Evolutionary conservation across 495 filamentous ascomycete genomes (phyloP), one percentile per base, ranked within the genome.

Genomic region (Hypoxylon subgilvum): DNA sequence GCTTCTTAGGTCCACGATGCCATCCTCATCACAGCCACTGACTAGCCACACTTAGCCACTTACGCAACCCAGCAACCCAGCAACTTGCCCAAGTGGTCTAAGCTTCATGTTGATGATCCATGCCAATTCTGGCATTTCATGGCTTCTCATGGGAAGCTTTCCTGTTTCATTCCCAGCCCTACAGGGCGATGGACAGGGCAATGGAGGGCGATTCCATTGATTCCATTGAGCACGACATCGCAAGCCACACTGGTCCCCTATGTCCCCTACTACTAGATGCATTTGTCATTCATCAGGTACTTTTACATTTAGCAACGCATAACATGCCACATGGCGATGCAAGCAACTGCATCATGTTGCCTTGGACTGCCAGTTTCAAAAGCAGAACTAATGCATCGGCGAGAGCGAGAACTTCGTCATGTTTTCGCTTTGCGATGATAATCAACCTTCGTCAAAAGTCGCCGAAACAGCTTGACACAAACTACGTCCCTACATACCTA

Each of bases 171-270:
- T 52, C 34, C 52, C 52, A 57, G 60, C 52, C 60, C 47, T 57
- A 57, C 48, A 57, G 52, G 48, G 52, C 59, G 52, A 62, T 32
- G 22, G 48, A 53, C n/a, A n/a, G n/a, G n/a, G n/a, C n/a, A n/a
- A n/a, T n/a, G n/a, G n/a, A n/a, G n/a, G n/a, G n/a, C n/a, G n/a
- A n/a, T n/a, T n/a, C n/a, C n/a, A n/a, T n/a, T n/a, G n/a, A n/a
- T n/a, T n/a, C n/a, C n/a, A n/a, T n/a, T n/a, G n/a, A n/a, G 47
- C 41, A 54, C 61, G 42, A 50, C 34, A 60, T 52, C 56, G 43
- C 30, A 40, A 59, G 48, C 48, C 48, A 61, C n/a, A n/a, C n/a
- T n/a, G n/a, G n/a, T n/a, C n/a, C n/a, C n/a, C n/a, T n/a, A 27
- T 8, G 23, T 8, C 19, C n/a, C 18, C 31, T 23, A 38, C 9